Percentiles rank a stretch among this genome's conserved stretches.
These are phyloP conservation scores for Myrmaecium sp. DNA, from an alignment of 2,329 filamentous ascomycete genomes.

Conservation along the genomic window DNA sequence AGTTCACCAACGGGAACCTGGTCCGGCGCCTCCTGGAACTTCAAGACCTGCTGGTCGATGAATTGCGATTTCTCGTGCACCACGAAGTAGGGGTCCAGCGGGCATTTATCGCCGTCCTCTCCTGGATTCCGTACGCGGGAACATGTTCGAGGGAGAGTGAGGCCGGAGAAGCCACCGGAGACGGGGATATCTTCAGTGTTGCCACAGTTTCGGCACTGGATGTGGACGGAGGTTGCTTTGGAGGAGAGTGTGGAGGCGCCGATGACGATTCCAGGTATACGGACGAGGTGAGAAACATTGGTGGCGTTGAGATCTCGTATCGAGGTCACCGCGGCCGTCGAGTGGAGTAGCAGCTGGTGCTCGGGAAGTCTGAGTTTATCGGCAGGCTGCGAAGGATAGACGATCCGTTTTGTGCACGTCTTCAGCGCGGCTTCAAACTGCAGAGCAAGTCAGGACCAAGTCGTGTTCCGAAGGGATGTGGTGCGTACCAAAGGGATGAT, in stretches of 20 bases:
- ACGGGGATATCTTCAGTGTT: slow-evolving; percentile 55
- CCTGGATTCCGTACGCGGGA: slow-evolving; percentile 45
- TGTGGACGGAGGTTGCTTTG: slow-evolving; percentile 72
- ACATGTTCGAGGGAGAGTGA: slow-evolving; percentile 70
- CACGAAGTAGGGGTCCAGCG: slow-evolving; percentile 89
- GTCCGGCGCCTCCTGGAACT: slow-evolving; percentile 92
- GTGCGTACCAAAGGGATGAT: slow-evolving; percentile 72
- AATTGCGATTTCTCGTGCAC: slow-evolving; percentile 88
- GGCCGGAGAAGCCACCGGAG: slow-evolving; percentile 70
- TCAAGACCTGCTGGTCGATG: slow-evolving; percentile 95
- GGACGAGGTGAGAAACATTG: slow-evolving; percentile 84
- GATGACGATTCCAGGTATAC: slow-evolving; percentile 94
- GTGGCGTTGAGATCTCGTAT: slow-evolving; percentile 88
- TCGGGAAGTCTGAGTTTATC: slow-evolving; percentile 61
- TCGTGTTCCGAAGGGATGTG: not conserved
- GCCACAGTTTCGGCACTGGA: slow-evolving; percentile 78
- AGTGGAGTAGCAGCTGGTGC: slow-evolving; percentile 90
- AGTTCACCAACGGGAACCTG: slow-evolving; percentile 95
- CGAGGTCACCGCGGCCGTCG: slow-evolving; percentile 73
- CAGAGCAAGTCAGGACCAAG: slow-evolving; percentile 8
- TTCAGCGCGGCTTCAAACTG: slow-evolving; percentile 85
- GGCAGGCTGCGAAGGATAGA: slow-evolving; percentile 58
- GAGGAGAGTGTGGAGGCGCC: slow-evolving; percentile 93
- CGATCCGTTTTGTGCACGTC: slow-evolving; percentile 82
- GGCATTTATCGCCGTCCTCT: slow-evolving; percentile 59